Evolutionary conservation across 2,329 filamentous ascomycete genomes (phyloP), one percentile per base, ranked within the genome.

Genomic region (Claviceps cyperi): DNA sequence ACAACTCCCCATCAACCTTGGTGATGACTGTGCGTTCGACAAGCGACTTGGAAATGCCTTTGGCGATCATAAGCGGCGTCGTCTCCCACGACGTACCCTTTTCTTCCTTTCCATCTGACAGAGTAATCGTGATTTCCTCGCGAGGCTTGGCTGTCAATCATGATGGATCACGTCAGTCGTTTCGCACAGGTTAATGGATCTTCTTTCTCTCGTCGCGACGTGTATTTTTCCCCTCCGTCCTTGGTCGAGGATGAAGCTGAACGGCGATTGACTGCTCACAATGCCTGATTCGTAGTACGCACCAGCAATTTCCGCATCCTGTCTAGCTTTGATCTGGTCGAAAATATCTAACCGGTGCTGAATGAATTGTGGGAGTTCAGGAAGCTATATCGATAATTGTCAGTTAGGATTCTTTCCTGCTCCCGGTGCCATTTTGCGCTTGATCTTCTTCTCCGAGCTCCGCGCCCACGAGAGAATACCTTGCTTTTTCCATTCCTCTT

Each of bases 81-180:
- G 89, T 96, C 71, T 94, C 87, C 84, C 86, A 97, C 47, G 89
- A 82, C 57, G 83, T 91, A 55, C 86, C 92, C 55, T 78, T 68
- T 62, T 82, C 78, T 59, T 81, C 69, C 58, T 77, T 80, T 55
- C 86, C 86, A 66, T 88, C 82, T 56, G 77, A 78, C 55, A 92
- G 74, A 47, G 83, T 84, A 60, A 91, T 76, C 52, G 75, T 79
- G 65, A 91, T 91, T 55, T 81, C 74, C 61, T 86, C 81, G 58
- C 82, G 82, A 39, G 85, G 81, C 68, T 84, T 83, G 59, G 62
- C 66, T 68, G 49, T 47, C 80, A 75, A n/a, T 28, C 22, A 36
- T 7, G 4, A 5, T 6, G 45, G 2, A 43, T 21, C n/a, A 45
- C 17, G 36, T 51, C 46, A 48, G 46, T 48, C 28, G 22, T 32